Percentiles rank a stretch among this genome's conserved stretches.
These are phyloP conservation scores for Trichosporon sp. DNA, from an alignment of 1,284 basidiomycete genomes.

Conservation along the genomic window DNA sequence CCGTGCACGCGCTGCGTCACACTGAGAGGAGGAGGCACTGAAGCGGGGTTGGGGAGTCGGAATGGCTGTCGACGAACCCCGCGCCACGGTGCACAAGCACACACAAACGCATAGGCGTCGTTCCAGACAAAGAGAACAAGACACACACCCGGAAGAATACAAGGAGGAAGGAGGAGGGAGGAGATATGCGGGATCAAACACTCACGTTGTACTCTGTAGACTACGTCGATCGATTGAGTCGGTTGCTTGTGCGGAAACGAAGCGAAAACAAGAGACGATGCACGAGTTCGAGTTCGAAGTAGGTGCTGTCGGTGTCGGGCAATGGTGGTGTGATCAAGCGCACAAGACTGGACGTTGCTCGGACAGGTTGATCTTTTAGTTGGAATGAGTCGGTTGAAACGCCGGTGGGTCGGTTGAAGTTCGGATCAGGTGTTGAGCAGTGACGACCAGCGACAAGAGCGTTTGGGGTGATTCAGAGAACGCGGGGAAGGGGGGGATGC, in stretches of 20 bases:
- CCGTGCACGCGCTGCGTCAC: conserved; percentile 6
- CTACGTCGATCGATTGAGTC: neutral
- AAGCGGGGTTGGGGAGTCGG: neutral
- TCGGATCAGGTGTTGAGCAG: neutral
- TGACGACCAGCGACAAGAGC: conserved; percentile 11
- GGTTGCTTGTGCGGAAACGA: neutral
- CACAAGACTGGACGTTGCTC: neutral
- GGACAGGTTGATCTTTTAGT: neutral
- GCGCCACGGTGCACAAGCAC: conserved; percentile 6
- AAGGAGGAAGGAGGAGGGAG: neutral
- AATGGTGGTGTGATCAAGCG: conserved; percentile 11
- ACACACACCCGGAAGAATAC: conserved; percentile 3
- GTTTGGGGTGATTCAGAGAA: neutral
- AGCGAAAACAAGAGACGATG: conserved; percentile 5
- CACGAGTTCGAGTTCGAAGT: neutral
- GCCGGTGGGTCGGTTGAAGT: conserved; percentile 10
- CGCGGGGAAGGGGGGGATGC: neutral
- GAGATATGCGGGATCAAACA: conserved; percentile 2
- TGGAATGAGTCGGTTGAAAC: neutral
- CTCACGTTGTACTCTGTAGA: conserved; percentile 3
- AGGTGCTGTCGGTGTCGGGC: neutral
- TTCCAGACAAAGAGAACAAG: conserved; percentile 7
- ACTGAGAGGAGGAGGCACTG: neutral
- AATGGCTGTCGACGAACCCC: neutral
- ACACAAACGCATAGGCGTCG: neutral